Evolutionary conservation across 2,329 filamentous ascomycete species (phyloP).

Genomic region (Trichoderma atroviride): DNA sequence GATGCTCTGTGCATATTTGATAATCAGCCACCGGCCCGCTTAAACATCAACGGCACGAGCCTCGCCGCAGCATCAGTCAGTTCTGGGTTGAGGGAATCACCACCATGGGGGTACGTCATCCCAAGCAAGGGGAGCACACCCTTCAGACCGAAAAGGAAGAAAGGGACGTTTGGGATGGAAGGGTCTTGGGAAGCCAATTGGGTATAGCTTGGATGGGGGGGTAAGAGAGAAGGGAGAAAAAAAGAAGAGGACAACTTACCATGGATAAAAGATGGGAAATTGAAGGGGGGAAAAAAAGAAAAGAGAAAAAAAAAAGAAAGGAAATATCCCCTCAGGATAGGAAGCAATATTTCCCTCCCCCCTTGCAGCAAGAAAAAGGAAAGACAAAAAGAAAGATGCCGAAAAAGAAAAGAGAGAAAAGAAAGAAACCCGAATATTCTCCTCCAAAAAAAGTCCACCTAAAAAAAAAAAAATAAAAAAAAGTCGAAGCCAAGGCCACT

Average conservation of each 20-base stretch:
- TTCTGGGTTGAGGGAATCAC: not conserved
- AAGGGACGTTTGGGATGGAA: not conserved
- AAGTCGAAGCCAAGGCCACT: not conserved
- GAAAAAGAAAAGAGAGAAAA: not conserved
- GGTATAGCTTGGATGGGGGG: constrained; percentile 1
- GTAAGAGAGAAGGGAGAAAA: not conserved
- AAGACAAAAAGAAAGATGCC: not conserved
- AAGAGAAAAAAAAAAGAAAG: not conserved
- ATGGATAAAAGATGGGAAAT: constrained; percentile 1
- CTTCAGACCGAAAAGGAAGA: not conserved
- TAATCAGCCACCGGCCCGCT: constrained; percentile 25
- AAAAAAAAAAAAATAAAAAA: not conserved
- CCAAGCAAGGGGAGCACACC: not conserved
- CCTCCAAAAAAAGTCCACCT: not conserved
- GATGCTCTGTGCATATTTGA: constrained; percentile 26
- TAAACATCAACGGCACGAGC: constrained; percentile 11
- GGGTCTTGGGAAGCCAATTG: not conserved
- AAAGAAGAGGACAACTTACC: constrained; percentile 16
- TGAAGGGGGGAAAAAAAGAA: not conserved
- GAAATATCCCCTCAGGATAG: not conserved
- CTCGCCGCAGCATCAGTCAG: not conserved
- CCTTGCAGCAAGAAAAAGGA: not conserved
- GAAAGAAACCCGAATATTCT: not conserved
- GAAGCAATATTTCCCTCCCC: not conserved
- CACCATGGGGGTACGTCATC: constrained; percentile 19